These are phyloP conservation scores for Mycosarcoma maydis DNA, from an alignment of 1,284 basidiomycete genomes.

Conservation along the genomic window DNA sequence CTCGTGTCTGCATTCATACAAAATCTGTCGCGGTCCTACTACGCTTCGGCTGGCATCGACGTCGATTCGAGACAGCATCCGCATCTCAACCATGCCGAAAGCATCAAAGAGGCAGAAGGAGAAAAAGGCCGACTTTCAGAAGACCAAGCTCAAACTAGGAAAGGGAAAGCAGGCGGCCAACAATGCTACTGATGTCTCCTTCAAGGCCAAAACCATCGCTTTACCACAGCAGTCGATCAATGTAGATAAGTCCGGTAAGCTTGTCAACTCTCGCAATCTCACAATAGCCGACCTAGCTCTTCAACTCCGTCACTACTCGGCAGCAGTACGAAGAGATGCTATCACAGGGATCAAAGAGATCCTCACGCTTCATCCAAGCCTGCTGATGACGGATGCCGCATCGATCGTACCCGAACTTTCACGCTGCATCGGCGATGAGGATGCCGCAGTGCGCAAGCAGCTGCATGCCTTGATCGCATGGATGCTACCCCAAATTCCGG, in stretches of 20 bases:
- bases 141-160: slow-evolving; percentile 94
- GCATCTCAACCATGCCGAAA: slow-evolving; percentile 52
- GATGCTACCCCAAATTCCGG: slow-evolving; percentile 76
- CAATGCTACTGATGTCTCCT: slow-evolving; percentile 93
- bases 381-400: slow-evolving; percentile 74
- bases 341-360: slow-evolving; percentile 84
- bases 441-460: slow-evolving; percentile 69
- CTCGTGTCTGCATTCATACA: too few species aligned
- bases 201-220: slow-evolving; percentile 77
- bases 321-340: slow-evolving; percentile 80
- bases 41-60: too few species aligned
- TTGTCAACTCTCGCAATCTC: slow-evolving; percentile 70
- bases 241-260: slow-evolving; percentile 49
- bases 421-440: slow-evolving; percentile 76
- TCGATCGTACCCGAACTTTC: slow-evolving; percentile 76
- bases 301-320: slow-evolving; percentile 85
- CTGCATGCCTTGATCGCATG: slow-evolving; percentile 72
- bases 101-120: slow-evolving; percentile 47
- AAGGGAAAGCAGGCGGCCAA: slow-evolving; percentile 85
- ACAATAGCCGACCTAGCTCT: slow-evolving; percentile 81
- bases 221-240: slow-evolving; percentile 59
- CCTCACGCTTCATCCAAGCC: slow-evolving; percentile 74
- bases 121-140: slow-evolving; percentile 71
- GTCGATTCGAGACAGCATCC: too few species aligned
- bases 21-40: too few species aligned